Conservation (phyloP, 371 early-diverging fungal species). For the Dichotomocladium elegans region DNA sequence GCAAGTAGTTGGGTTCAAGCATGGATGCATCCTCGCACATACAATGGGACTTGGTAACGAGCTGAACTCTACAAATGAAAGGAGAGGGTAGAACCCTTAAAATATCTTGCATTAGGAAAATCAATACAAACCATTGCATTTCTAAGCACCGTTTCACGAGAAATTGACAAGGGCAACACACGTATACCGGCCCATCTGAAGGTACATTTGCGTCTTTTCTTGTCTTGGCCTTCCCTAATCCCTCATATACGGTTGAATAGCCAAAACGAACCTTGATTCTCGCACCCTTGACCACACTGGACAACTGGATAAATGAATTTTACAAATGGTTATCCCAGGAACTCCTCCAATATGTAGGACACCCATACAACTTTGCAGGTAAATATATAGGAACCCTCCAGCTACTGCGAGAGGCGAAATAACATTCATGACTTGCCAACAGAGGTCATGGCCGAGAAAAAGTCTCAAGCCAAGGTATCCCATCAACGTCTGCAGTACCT, state of each 20-base stretch:
- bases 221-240: neutral
- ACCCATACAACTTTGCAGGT: constrained; percentile 30
- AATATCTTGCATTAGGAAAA: constrained; percentile 48
- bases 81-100: too few relatives aligned
- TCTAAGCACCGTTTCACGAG: constrained; percentile 58
- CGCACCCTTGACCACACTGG: constrained; percentile 69
- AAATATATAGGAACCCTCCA: too few relatives aligned
- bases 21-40: constrained; percentile 86
- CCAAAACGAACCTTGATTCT: constrained; percentile 72
- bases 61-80: neutral
- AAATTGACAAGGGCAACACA: constrained; percentile 31
- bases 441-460: too few relatives aligned
- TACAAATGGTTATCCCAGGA: constrained; percentile 57
- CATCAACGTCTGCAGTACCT: constrained; percentile 13
- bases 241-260: too few relatives aligned
- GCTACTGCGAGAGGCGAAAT: too few relatives aligned
- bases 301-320: constrained; percentile 79
- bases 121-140: constrained; percentile 79
- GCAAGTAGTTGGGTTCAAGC: constrained; percentile 58
- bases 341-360: constrained; percentile 16
- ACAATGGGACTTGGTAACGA: constrained; percentile 80
- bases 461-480: neutral
- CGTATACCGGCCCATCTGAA: constrained; percentile 40
- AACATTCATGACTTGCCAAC: too few relatives aligned
- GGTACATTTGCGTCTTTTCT: constrained; percentile 14